Evolutionary conservation across 2,329 filamentous ascomycete genomes (phyloP).

Genomic region (Xylaria polymorpha): DNA sequence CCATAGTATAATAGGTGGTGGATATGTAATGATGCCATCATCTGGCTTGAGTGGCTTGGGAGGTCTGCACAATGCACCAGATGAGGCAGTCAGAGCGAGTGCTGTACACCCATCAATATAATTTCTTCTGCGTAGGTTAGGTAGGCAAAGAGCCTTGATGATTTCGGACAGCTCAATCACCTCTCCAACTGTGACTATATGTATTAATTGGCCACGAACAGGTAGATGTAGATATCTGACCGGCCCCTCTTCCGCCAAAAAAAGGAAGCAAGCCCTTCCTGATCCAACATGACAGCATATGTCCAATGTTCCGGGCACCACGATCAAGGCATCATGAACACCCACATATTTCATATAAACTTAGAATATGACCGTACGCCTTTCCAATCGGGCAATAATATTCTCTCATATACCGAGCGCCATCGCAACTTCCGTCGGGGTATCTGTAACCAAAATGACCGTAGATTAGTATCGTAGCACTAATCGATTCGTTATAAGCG

Average conservation of each 20-base stretch:
- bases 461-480: neutral
- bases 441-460: neutral
- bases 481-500: neutral
- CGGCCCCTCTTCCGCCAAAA: too few relatives aligned
- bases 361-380: neutral
- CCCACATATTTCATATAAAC: constrained; percentile 2
- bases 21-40: neutral
- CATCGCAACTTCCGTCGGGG: neutral
- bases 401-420: constrained; percentile 2
- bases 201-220: neutral
- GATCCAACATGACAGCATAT: neutral
- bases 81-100: neutral
- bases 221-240: neutral
- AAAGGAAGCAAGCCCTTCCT: neutral
- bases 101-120: neutral
- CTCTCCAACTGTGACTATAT: neutral
- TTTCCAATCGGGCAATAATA: neutral
- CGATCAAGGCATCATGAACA: neutral
- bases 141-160: too few relatives aligned
- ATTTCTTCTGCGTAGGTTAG: too few relatives aligned
- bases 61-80: neutral
- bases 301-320: neutral
- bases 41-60: neutral
- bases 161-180: neutral
- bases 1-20: too few relatives aligned